Evolutionary conservation across 768 basidiomycete species (phyloP), one percentile per base, ranked within the genome.

Genomic region (Lactarius evosmus): DNA sequence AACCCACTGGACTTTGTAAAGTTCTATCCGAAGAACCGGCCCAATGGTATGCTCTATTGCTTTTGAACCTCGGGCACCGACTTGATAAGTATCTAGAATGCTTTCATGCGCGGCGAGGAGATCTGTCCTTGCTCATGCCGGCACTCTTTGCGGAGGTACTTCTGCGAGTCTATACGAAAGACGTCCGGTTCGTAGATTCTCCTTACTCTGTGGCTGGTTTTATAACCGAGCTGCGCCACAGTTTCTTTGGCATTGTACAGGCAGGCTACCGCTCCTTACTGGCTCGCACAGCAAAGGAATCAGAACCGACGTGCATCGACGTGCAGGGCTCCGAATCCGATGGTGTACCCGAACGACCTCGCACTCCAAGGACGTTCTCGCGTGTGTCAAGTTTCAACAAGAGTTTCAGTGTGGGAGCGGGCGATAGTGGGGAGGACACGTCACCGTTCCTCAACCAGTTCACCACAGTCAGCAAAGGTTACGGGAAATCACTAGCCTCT

Each of bases 1-100:
- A 90, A 89, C 68, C 92, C 92, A 1, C 70, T 93, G 52, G 81
- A 87, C 51, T 79, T 74, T 17, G 83, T 91, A 58, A 83, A 80
- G 70, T 94, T 93, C 70, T 93, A 91, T 69, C 83, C 85, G 0
- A 92, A 92, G 72, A 75, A 78, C 16, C 77, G 81, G 19, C 83
- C 83, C 0, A 73, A 85, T 61, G 69, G 89, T 91, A 69, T 63
- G 72, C 53, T 19, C 11, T 46, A 41, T 29, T 56, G 14, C 50
- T 29, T n/a, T 27, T 19, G 22, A 55, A 25, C 29, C 57, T 16
- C 52, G 36, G 17, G 46, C 17, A 49, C 11, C 22, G 16, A 50
- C 54, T 33, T 32, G 51, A 25, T 25, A 53, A 57, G 58, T 55
- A 30, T 55, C 19, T 55, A 90, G 84, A 70, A 29, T 77, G 80